phyloP scores from a whole-genome alignment of 805 yeast genomes.

The Wickerhamomyces queroliae region DNA sequence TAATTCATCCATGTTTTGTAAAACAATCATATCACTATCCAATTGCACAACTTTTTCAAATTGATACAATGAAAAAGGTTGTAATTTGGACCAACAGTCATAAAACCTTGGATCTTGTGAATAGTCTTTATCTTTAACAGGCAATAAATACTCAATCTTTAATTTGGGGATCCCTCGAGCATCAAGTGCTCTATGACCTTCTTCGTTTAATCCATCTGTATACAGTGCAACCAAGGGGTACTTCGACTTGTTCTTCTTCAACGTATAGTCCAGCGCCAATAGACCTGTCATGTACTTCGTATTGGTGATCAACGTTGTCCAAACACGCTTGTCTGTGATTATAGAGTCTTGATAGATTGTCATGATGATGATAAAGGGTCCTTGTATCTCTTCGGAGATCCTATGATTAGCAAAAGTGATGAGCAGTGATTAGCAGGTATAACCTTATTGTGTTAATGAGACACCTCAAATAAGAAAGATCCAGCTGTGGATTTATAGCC shows the following conservation, averaged over 20 bases:
- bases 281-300: constrained; percentile 45
- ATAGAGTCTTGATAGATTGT: neutral
- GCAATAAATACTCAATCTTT: constrained; percentile 37
- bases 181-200: constrained; percentile 36
- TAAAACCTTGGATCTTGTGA: constrained; percentile 46
- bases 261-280: constrained; percentile 42
- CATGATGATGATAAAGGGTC: too few relatives aligned
- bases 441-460: too few relatives aligned
- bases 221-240: constrained; percentile 49
- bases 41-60: constrained; percentile 49
- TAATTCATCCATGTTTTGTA: constrained; percentile 54
- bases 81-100: constrained; percentile 59
- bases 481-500: too few relatives aligned
- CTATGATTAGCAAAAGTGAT: too few relatives aligned
- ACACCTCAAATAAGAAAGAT: too few relatives aligned
- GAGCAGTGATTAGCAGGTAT: too few relatives aligned
- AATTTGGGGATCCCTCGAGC: constrained; percentile 34
- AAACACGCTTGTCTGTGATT: constrained; percentile 24
- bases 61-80: constrained; percentile 44
- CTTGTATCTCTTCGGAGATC: too few relatives aligned
- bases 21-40: constrained; percentile 56
- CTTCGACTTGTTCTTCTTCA: constrained; percentile 35
- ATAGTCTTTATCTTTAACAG: constrained; percentile 38
- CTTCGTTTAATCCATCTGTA: constrained; percentile 38
- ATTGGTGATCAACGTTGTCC: constrained; percentile 55